Conservation (phyloP, 768 basidiomycete genomes). For the Russula virescens region DNA sequence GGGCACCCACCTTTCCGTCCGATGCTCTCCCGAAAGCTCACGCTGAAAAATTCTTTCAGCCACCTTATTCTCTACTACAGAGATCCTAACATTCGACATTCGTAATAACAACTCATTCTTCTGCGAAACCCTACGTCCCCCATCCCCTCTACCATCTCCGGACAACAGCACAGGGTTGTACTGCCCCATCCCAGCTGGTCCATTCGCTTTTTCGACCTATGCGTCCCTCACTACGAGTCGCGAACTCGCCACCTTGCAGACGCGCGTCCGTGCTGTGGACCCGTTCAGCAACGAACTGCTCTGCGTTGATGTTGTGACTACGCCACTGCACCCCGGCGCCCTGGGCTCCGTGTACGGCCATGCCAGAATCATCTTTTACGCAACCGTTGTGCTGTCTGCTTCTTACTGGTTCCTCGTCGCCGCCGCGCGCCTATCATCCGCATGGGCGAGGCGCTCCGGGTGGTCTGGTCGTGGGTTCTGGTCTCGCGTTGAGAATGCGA, state of each 20-base stretch:
- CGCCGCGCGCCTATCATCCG: slow-evolving; percentile 74
- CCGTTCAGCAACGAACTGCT: slow-evolving; percentile 74
- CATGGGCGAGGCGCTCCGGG: slow-evolving; percentile 70
- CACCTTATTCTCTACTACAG: slow-evolving; percentile 80
- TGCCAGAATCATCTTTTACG: slow-evolving; percentile 66
- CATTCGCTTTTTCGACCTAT: slow-evolving; percentile 73
- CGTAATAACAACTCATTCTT: slow-evolving; percentile 68
- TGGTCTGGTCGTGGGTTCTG: slow-evolving; percentile 57
- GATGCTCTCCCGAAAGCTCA: slow-evolving; percentile 16
- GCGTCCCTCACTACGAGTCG: slow-evolving; percentile 61
- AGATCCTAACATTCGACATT: slow-evolving; percentile 71
- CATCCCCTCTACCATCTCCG: slow-evolving; percentile 55
- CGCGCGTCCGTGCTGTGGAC: slow-evolving; percentile 85
- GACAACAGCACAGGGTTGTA: slow-evolving; percentile 37
- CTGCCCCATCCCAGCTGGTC: slow-evolving; percentile 77
- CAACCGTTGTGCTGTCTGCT: slow-evolving; percentile 63
- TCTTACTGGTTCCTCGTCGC: slow-evolving; percentile 81
- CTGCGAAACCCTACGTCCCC: slow-evolving; percentile 73
- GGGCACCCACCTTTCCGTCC: slow-evolving; percentile 1
- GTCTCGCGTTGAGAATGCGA: slow-evolving; percentile 72
- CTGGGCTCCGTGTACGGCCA: slow-evolving; percentile 55
- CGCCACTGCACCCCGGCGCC: slow-evolving; percentile 62
- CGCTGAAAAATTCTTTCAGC: slow-evolving; percentile 38
- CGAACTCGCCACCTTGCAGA: slow-evolving; percentile 77
- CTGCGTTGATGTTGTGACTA: slow-evolving; percentile 73